A percentile compares a stretch with the other conserved stretches of the same genome.
Evolutionary conservation across 306 rosid species (phyloP).

Genomic region (Trichosanthes cucumerina): DNA sequence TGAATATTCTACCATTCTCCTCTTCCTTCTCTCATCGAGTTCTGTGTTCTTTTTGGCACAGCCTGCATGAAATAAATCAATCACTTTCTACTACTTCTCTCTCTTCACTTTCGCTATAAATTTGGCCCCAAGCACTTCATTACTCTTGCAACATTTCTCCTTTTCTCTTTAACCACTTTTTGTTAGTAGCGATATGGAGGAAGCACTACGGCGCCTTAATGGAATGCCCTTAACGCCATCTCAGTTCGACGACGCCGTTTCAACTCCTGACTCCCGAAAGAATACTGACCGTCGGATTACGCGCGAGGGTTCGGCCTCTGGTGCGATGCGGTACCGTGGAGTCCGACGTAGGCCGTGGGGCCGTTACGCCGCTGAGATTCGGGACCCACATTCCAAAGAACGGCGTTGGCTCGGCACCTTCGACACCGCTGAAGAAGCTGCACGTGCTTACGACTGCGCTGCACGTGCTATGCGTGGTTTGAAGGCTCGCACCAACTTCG

Average conservation of each 20-base stretch:
- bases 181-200: not conserved
- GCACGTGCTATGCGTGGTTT: constrained; percentile 90
- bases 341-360: constrained; percentile 99
- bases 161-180: not conserved
- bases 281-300: constrained; percentile 23
- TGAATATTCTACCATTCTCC: not conserved
- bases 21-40: not conserved
- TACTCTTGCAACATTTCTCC: not conserved
- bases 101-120: not conserved
- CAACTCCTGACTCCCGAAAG: not conserved
- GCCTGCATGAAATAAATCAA: constrained; percentile 27
- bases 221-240: not conserved
- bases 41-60: constrained; percentile 9
- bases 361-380: constrained; percentile 89
- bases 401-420: constrained; percentile 95
- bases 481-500: constrained; percentile 80
- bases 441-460: constrained; percentile 90
- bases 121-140: not conserved
- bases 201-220: not conserved
- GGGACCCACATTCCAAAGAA: constrained; percentile 85
- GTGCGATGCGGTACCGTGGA: constrained; percentile 62
- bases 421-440: constrained; percentile 97
- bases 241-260: not conserved
- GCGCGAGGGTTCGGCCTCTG: constrained; percentile 21
- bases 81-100: constrained; percentile 14